Conservation (phyloP, 768 basidiomycete species). For the Rhizopogon roseolus region DNA sequence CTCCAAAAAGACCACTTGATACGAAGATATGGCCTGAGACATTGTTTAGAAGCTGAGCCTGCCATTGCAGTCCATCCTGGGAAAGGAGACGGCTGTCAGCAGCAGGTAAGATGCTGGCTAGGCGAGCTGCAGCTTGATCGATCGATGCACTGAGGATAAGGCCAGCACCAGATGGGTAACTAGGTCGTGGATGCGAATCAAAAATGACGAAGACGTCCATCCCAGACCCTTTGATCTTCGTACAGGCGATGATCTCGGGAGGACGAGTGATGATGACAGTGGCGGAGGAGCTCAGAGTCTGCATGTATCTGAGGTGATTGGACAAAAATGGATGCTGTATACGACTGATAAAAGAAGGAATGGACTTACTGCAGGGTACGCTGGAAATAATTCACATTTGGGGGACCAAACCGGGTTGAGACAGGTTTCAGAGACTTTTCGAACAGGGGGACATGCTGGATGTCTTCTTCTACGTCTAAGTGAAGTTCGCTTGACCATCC, state of each 20-base stretch:
- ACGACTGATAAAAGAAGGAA: background rate
- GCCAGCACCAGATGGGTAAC: conserved; percentile 56
- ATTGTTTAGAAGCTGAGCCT: conserved; percentile 56
- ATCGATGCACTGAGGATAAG: conserved; percentile 48
- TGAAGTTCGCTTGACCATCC: conserved; percentile 49
- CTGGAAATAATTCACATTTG: conserved; percentile 34
- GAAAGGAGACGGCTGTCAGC: conserved; percentile 41
- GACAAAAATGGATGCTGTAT: background rate
- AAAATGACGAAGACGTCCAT: conserved; percentile 51
- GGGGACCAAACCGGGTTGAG: conserved; percentile 32
- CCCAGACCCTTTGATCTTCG: conserved; percentile 25
- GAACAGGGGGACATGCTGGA: conserved; percentile 46
- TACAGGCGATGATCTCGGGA: conserved; percentile 61
- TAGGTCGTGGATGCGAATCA: conserved; percentile 62
- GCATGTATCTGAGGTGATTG: conserved; percentile 21
- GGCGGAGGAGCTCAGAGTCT: conserved; percentile 14
- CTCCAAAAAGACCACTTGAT: conserved; percentile 20
- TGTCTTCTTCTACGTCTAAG: conserved; percentile 56
- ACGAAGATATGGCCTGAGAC: conserved; percentile 57
- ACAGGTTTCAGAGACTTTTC: conserved; percentile 30
- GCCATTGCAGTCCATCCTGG: conserved; percentile 50
- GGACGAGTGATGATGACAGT: conserved; percentile 61
- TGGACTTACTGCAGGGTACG: conserved; percentile 19
- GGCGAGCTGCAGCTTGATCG: conserved; percentile 36
- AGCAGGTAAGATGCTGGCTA: conserved; percentile 40